Conservation (phyloP, 768 basidiomycete genomes). For the Roridomyces roridus region DNA sequence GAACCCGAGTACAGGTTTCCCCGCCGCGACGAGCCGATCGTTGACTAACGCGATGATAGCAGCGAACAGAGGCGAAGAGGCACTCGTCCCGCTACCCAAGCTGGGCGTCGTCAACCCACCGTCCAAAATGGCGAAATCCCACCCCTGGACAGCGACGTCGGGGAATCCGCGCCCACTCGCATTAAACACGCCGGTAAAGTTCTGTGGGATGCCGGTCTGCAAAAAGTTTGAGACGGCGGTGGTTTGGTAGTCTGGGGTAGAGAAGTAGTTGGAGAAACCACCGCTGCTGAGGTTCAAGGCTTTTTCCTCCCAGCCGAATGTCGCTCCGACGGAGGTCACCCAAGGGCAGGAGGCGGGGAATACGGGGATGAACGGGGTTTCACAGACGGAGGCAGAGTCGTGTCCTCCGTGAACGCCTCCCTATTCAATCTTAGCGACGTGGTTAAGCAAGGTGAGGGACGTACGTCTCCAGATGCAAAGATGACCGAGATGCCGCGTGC, state of each 20-base stretch:
- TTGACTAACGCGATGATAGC: conserved; percentile 48
- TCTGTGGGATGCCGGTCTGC: conserved; percentile 12
- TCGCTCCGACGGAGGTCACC: conserved; percentile 15
- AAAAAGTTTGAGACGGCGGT: conserved; percentile 33
- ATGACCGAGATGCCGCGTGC: conserved; percentile 33
- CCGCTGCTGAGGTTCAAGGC: conserved; percentile 33
- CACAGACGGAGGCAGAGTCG: conserved; percentile 16
- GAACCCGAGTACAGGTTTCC: no score
- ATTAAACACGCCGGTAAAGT: conserved; percentile 13
- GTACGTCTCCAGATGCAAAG: conserved; percentile 13
- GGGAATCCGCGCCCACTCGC: conserved; percentile 27
- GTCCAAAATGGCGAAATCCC: conserved; percentile 4
- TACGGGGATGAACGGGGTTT: conserved; percentile 36
- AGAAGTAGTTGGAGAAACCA: conserved; percentile 48
- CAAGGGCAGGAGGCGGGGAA: conserved; percentile 21
- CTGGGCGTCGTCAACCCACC: neutral
- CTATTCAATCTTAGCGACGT: conserved; percentile 13
- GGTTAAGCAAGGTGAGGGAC: conserved; percentile 3
- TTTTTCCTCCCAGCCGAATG: conserved; percentile 11
- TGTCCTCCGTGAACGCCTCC: conserved; percentile 12
- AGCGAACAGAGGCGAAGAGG: conserved; percentile 49
- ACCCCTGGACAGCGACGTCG: conserved; percentile 20
- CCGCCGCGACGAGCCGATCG: no score
- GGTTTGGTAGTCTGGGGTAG: conserved; percentile 39
- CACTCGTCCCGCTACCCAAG: conserved; percentile 50